These are phyloP conservation scores for Phyllosticta ampelicida DNA, from an alignment of 2,329 filamentous ascomycete genomes.

Conservation along the genomic window DNA sequence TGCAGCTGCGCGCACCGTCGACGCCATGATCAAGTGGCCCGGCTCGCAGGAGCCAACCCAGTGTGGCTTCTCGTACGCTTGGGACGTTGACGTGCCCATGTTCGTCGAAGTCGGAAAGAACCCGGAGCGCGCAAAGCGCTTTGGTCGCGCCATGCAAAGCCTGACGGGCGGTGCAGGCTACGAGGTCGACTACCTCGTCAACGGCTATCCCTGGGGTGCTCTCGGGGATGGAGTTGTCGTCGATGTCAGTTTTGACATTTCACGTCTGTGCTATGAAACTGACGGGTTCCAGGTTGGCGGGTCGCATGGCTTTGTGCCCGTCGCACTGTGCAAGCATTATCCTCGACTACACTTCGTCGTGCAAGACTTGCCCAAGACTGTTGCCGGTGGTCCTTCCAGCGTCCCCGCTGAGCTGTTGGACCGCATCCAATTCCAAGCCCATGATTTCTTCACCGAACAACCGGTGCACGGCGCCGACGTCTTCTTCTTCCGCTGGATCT, in stretches of 20 bases:
- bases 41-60: conserved; percentile 12
- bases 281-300: conserved; percentile 12
- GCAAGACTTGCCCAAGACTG: conserved; percentile 14
- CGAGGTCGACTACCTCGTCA: conserved; percentile 12
- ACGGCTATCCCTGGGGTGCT: conserved; percentile 11
- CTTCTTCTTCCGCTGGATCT: conserved; percentile 29
- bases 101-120: conserved; percentile 12
- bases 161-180: conserved; percentile 12
- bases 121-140: conserved; percentile 11
- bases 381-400: conserved; percentile 11
- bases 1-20: conserved; percentile 10
- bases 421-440: conserved; percentile 13
- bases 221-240: conserved; percentile 12
- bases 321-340: conserved; percentile 10
- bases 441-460: conserved; percentile 22
- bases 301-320: conserved; percentile 12
- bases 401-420: conserved; percentile 12
- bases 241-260: conserved; percentile 9
- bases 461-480: conserved; percentile 21
- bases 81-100: conserved; percentile 12
- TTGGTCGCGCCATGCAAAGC: conserved; percentile 12
- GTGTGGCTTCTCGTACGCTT: conserved; percentile 8
- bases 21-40: conserved; percentile 11
- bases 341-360: conserved; percentile 12
- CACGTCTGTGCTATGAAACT: not conserved